Percentiles rank a stretch among this genome's conserved stretches.
Conservation (phyloP, 306 rosid genomes). For the Malus fusca region DNA sequence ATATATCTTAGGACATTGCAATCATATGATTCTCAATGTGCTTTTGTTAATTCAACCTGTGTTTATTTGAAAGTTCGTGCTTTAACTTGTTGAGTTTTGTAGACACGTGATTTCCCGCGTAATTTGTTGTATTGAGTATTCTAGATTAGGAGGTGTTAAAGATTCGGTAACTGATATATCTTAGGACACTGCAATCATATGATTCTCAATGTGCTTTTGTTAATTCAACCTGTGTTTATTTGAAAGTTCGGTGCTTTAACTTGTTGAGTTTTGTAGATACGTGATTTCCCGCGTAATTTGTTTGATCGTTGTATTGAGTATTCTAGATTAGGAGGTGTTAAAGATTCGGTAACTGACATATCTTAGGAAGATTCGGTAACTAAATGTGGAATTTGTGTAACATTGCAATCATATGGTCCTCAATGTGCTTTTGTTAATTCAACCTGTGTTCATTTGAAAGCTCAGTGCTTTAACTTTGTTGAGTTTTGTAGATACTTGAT, state of each 20-base stretch:
- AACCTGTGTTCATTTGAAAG: slow-evolving; percentile 11
- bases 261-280: no score
- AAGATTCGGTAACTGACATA: no score
- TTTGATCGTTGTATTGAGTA: no score
- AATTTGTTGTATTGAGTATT: slow-evolving; percentile 8
- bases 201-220: no score
- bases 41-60: not conserved
- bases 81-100: not conserved
- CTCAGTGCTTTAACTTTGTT: slow-evolving; percentile 3
- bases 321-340: no score
- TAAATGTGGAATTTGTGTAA: no score
- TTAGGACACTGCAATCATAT: not conserved
- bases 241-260: no score
- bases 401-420: not conserved
- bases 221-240: no score
- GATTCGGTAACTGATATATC: slow-evolving; percentile 15
- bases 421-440: not conserved
- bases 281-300: no score
- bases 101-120: not conserved
- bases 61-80: slow-evolving; percentile 17
- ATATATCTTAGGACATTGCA: not conserved
- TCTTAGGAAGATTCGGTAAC: no score
- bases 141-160: not conserved
- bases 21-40: not conserved
- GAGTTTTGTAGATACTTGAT: not conserved